Conservation (phyloP, 768 basidiomycete species). For the Psilocybe cubensis region DNA sequence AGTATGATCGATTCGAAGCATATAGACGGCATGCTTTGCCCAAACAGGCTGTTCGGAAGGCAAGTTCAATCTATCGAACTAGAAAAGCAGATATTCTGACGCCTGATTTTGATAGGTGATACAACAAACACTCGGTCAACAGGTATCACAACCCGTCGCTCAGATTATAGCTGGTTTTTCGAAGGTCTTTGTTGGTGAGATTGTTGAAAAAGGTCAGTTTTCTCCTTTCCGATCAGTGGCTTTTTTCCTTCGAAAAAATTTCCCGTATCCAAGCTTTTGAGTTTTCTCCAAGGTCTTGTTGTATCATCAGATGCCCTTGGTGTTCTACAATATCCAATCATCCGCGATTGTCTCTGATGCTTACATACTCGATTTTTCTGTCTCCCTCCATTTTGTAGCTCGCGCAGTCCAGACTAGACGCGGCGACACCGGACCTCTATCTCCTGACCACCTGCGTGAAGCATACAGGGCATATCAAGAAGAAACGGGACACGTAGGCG, state of each 20-base stretch:
- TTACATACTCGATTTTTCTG: background rate
- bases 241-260: background rate
- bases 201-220: conserved; percentile 84
- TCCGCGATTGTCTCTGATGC: background rate
- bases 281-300: background rate
- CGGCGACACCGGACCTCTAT: conserved; percentile 76
- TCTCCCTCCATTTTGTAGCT: conserved; percentile 44
- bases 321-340: no score
- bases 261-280: background rate
- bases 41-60: conserved; percentile 84
- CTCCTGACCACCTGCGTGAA: conserved; percentile 89
- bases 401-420: conserved; percentile 74
- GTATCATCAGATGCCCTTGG: no score
- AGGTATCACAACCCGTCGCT: conserved; percentile 85
- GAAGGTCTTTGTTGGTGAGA: conserved; percentile 93
- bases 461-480: conserved; percentile 84
- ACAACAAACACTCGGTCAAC: conserved; percentile 78
- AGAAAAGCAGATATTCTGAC: background rate
- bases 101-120: conserved; percentile 60
- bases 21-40: conserved; percentile 84
- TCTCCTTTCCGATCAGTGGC: background rate
- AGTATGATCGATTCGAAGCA: conserved; percentile 89
- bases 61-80: conserved; percentile 26
- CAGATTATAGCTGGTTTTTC: conserved; percentile 89
- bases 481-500: conserved; percentile 81